Percentiles rank a stretch among this genome's conserved stretches.
Evolutionary conservation across 192 early-diverging fungal species (phyloP).

Genomic region (Coemansia sp.): DNA sequence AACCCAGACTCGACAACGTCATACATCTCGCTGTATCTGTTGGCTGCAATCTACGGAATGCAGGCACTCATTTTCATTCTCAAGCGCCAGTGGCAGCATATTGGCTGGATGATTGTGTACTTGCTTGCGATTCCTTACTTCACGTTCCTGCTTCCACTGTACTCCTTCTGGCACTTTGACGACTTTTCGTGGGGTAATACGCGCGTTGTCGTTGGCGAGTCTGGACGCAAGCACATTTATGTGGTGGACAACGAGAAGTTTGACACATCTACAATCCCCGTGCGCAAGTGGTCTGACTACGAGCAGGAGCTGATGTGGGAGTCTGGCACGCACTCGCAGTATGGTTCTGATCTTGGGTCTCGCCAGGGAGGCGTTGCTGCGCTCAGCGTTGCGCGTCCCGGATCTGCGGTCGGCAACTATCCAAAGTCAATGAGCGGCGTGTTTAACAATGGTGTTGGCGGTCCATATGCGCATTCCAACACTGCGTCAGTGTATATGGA

Average conservation of each 20-base stretch:
- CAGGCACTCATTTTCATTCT: conserved; percentile 87
- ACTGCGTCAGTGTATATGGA: conserved; percentile 50
- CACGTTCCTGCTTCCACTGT: conserved; percentile 77
- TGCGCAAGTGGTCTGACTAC: conserved; percentile 81
- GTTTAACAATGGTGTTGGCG: conserved; percentile 12
- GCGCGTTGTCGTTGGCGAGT: conserved; percentile 85
- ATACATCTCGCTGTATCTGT: conserved; percentile 77
- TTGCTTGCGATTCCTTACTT: conserved; percentile 90
- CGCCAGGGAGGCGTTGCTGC: conserved; percentile 25
- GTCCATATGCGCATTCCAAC: conserved; percentile 36
- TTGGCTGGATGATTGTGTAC: conserved; percentile 97
- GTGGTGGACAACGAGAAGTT: conserved; percentile 73
- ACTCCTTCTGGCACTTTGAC: conserved; percentile 99
- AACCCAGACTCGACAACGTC: conserved; percentile 65
- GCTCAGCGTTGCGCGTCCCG: conserved; percentile 33
- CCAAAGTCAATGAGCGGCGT: conserved; percentile 42
- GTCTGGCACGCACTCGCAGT: conserved; percentile 48
- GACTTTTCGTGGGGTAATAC: conserved; percentile 99
- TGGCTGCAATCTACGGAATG: conserved; percentile 86
- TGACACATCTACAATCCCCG: conserved; percentile 73
- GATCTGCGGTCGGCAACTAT: conserved; percentile 45
- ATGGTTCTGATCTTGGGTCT: conserved; percentile 40
- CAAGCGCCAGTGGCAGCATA: conserved; percentile 87
- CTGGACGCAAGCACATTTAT: conserved; percentile 66
- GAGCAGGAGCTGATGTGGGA: conserved; percentile 75